A percentile compares a stretch with the other conserved stretches of the same genome.
These are phyloP conservation scores for Venturia nashicola DNA, from an alignment of 2,329 filamentous ascomycete species.

Conservation along the genomic window DNA sequence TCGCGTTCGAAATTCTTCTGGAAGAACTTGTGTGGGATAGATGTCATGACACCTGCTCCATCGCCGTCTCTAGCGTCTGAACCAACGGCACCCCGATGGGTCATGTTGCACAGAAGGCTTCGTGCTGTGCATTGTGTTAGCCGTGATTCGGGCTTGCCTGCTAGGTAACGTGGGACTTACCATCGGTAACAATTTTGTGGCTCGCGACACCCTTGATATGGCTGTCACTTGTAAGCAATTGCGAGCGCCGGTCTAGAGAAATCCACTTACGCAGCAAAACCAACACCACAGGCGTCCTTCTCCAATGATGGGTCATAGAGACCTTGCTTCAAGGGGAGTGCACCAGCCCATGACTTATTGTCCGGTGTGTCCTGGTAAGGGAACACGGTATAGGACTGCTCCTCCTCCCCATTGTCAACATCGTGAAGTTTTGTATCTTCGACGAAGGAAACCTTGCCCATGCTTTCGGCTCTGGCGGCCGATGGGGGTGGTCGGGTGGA, in stretches of 20 bases:
- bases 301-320: conserved; percentile 92
- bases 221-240: conserved; percentile 33
- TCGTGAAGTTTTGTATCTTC: conserved; percentile 37
- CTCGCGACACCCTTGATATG: conserved; percentile 95
- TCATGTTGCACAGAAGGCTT: conserved; percentile 98
- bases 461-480: conserved; percentile 39
- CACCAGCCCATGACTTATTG: conserved; percentile 89
- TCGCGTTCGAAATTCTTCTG: conserved; percentile 95
- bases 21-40: conserved; percentile 96
- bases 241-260: not conserved
- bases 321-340: conserved; percentile 95
- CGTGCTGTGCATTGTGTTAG: conserved; percentile 47
- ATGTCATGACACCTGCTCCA: conserved; percentile 98
- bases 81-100: conserved; percentile 94
- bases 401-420: conserved; percentile 42
- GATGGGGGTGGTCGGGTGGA: conserved; percentile 16
- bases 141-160: conserved; percentile 13
- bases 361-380: conserved; percentile 67
- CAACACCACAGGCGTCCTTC: conserved; percentile 99
- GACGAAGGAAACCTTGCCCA: conserved; percentile 41
- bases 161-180: conserved; percentile 39
- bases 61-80: conserved; percentile 97
- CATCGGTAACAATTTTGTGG: conserved; percentile 99
- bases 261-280: conserved; percentile 78
- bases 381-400: conserved; percentile 47